Conservation (phyloP, 2,329 filamentous ascomycete species). For the Fusarium anthophilum region DNA sequence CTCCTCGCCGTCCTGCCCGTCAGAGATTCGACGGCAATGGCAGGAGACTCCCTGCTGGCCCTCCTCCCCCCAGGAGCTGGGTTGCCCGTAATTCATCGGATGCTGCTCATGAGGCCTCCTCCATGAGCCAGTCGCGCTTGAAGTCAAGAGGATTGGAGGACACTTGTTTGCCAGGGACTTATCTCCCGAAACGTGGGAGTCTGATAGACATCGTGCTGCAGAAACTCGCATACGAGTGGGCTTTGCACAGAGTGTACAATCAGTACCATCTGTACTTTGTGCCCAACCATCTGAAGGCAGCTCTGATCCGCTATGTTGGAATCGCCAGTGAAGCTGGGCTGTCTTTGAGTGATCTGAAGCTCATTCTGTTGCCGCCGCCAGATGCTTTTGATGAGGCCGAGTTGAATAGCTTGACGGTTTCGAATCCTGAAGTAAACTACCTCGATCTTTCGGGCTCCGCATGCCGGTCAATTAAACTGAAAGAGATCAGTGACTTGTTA, state of each 20-base stretch:
- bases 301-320: slow-evolving; percentile 62
- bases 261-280: slow-evolving; percentile 65
- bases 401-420: slow-evolving; percentile 34
- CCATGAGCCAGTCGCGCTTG: slow-evolving; percentile 35
- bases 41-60: slow-evolving; percentile 64
- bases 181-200: slow-evolving; percentile 56
- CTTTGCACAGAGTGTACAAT: slow-evolving; percentile 64
- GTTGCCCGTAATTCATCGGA: slow-evolving; percentile 40
- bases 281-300: slow-evolving; percentile 61
- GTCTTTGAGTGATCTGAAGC: slow-evolving; percentile 59
- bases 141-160: slow-evolving; percentile 26
- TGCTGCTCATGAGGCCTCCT: slow-evolving; percentile 19
- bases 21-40: slow-evolving; percentile 57
- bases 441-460: slow-evolving; percentile 65
- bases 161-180: slow-evolving; percentile 55
- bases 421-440: slow-evolving; percentile 54
- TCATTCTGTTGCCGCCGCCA: slow-evolving; percentile 53
- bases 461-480: slow-evolving; percentile 61
- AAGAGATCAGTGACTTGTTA: slow-evolving; percentile 62
- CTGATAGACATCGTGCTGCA: slow-evolving; percentile 62
- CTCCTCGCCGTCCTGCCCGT: slow-evolving; percentile 56
- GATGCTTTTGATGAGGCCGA: slow-evolving; percentile 41
- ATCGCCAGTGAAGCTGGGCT: slow-evolving; percentile 57
- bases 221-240: slow-evolving; percentile 64
- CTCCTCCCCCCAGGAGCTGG: slow-evolving; percentile 69